phyloP scores from a whole-genome alignment of 805 yeast species.

The Pichia rugopelliculosa region DNA sequence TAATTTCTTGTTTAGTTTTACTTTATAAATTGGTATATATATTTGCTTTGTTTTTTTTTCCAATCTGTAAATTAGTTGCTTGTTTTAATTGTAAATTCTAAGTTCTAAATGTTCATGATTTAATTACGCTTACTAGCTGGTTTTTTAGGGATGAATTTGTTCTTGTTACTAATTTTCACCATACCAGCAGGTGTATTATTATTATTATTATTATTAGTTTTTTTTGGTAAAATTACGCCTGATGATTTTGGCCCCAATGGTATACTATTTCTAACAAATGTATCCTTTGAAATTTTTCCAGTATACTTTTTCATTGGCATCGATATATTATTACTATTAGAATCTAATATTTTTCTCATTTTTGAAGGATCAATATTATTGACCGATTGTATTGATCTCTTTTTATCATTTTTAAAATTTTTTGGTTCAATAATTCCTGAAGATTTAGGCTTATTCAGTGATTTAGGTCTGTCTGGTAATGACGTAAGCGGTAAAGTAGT shows the following conservation, averaged over 20 bases:
- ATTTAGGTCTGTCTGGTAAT: background rate
- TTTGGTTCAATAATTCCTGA: constrained; percentile 2
- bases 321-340: background rate
- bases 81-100: background rate
- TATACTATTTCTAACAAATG: background rate
- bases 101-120: background rate
- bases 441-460: background rate
- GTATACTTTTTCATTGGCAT: background rate
- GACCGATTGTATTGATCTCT: background rate
- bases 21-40: background rate
- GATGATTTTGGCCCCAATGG: background rate
- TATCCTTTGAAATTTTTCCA: constrained; percentile 6
- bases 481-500: background rate
- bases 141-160: background rate
- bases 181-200: constrained; percentile 4
- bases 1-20: background rate
- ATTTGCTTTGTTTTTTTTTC: background rate
- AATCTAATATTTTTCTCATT: background rate
- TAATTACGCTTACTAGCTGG: background rate
- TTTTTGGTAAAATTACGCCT: constrained; percentile 1
- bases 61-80: background rate
- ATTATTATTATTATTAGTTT: background rate
- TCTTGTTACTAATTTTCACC: constrained; percentile 13
- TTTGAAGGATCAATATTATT: background rate
- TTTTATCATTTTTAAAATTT: background rate